Percentiles rank a stretch among this genome's conserved stretches.
Evolutionary conservation across 2,329 filamentous ascomycete genomes (phyloP).

Genomic region (Aspergillus uvarum): DNA sequence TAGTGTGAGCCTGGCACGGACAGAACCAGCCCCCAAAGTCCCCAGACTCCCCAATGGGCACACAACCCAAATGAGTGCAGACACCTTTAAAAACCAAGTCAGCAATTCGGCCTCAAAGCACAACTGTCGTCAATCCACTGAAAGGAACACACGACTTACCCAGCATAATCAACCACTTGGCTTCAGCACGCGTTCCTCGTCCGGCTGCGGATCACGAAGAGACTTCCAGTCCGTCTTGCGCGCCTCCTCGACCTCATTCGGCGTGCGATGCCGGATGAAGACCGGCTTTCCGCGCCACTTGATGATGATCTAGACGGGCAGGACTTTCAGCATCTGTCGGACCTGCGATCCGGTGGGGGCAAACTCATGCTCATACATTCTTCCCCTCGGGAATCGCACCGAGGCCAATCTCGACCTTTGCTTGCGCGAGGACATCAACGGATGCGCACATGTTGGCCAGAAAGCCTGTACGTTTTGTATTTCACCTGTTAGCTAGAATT

Average conservation of each 20-base stretch:
- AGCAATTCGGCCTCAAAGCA: too few relatives aligned
- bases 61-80: constrained; percentile 98
- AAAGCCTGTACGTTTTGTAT: constrained; percentile 68
- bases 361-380: constrained; percentile 68
- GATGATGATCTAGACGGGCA: constrained; percentile 75
- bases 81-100: constrained; percentile 62
- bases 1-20: constrained; percentile 99
- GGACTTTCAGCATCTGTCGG: constrained; percentile 14
- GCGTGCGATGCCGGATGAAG: constrained; percentile 98
- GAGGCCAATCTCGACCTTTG: constrained; percentile 98
- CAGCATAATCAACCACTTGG: constrained; percentile 98
- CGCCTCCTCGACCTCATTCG: constrained; percentile 89
- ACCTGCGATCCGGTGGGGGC: neutral
- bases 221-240: constrained; percentile 79
- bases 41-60: constrained; percentile 97
- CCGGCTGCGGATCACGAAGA: constrained; percentile 87
- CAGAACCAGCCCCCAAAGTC: constrained; percentile 99
- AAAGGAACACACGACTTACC: constrained; percentile 53
- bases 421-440: constrained; percentile 96
- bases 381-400: constrained; percentile 94
- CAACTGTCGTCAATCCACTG: too few relatives aligned
- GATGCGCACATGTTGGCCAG: constrained; percentile 99
- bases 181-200: constrained; percentile 93
- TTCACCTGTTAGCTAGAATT: too few relatives aligned
- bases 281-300: constrained; percentile 99